phyloP scores from a whole-genome alignment of 179 eudicot genomes.

The Drosera spatulata region DNA sequence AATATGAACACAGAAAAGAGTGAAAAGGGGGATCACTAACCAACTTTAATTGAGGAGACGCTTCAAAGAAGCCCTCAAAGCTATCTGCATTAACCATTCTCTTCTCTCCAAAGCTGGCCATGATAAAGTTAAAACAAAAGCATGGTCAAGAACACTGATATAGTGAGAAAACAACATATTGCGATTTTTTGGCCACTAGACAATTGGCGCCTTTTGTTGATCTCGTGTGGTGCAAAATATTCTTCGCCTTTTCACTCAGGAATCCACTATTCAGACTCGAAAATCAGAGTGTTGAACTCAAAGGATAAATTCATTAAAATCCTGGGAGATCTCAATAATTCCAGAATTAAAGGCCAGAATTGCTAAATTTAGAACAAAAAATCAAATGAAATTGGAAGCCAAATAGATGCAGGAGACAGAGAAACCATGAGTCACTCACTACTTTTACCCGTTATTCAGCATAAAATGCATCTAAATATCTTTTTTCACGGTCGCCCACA shows the following conservation, averaged over 20 bases:
- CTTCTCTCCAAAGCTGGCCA: conserved; percentile 73
- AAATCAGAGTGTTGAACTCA: background rate
- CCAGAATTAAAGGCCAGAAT: background rate
- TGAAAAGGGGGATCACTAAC: conserved; percentile 26
- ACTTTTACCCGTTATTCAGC: background rate
- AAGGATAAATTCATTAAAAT: background rate
- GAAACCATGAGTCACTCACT: too few species aligned
- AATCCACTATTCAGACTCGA: background rate
- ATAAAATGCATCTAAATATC: background rate
- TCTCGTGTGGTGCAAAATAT: background rate
- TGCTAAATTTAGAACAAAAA: background rate
- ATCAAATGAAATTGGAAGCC: background rate
- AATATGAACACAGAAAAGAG: background rate
- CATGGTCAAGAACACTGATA: background rate
- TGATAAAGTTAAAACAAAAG: conserved; percentile 5
- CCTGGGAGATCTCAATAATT: background rate
- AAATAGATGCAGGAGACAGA: too few species aligned
- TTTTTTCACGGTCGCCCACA: background rate
- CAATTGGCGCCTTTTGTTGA: background rate
- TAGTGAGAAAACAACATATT: background rate
- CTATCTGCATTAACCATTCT: conserved; percentile 34
- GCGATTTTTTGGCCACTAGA: background rate
- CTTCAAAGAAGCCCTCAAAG: conserved; percentile 34
- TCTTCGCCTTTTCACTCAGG: background rate
- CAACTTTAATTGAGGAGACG: conserved; percentile 45